A percentile compares a stretch with the other conserved stretches of the same genome.
These are phyloP conservation scores for Paxillus rubicundulus DNA, from an alignment of 768 basidiomycete species.

Conservation along the genomic window DNA sequence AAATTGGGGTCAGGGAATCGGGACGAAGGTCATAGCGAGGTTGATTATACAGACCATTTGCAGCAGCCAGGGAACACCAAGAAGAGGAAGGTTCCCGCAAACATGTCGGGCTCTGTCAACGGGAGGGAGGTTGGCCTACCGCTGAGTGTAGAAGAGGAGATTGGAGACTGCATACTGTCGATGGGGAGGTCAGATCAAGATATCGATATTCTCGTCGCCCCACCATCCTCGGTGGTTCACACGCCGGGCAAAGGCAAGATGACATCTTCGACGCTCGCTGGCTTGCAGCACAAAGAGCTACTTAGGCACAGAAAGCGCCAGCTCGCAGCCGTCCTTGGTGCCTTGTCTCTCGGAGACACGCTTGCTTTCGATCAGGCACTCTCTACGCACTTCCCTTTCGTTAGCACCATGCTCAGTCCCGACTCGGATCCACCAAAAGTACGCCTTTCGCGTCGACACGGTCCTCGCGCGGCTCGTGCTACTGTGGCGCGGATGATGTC, in stretches of 20 bases:
- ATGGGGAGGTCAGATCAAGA: slow-evolving; percentile 25
- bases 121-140: slow-evolving; percentile 43
- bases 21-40: slow-evolving; percentile 55
- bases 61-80: slow-evolving; percentile 82
- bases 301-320: slow-evolving; percentile 67
- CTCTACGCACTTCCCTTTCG: slow-evolving; percentile 40
- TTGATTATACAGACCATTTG: slow-evolving; percentile 65
- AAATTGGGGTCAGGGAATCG: slow-evolving; percentile 31
- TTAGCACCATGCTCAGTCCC: slow-evolving; percentile 35
- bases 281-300: slow-evolving; percentile 73
- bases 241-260: slow-evolving; percentile 43
- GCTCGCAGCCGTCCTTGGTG: slow-evolving; percentile 66
- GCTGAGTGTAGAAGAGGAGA: slow-evolving; percentile 45
- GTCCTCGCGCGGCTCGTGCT: slow-evolving; percentile 50
- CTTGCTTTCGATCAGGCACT: slow-evolving; percentile 79
- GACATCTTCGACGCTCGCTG: slow-evolving; percentile 60
- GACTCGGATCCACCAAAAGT: slow-evolving; percentile 35
- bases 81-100: slow-evolving; percentile 83
- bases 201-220: slow-evolving; percentile 18
- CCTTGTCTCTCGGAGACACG: slow-evolving; percentile 63
- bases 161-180: slow-evolving; percentile 26
- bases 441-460: slow-evolving; percentile 54
- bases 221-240: slow-evolving; percentile 20
- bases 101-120: slow-evolving; percentile 41
- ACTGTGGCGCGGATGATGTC: slow-evolving; percentile 23